Evolutionary conservation across 805 yeast species (phyloP), one percentile per base, ranked within the genome.

Genomic region (Nakazawaea anatomiae): DNA sequence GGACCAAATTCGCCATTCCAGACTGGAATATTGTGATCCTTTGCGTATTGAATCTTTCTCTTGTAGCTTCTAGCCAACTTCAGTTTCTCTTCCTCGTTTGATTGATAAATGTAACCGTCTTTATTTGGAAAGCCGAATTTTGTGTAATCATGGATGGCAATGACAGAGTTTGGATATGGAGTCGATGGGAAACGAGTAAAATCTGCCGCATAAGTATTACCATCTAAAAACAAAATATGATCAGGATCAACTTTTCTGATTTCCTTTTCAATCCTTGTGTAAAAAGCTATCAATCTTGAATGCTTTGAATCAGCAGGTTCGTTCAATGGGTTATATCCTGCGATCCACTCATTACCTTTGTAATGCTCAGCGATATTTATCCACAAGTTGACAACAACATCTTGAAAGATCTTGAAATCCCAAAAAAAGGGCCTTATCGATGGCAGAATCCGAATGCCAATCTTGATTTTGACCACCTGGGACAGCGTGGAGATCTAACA

Each of bases 1-100:
- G 80, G 79, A 35, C 81, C 79, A 59, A 76, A 74, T 60, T 76
- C 77, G 32, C 80, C 80, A 58, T 75, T 74, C 81, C 81, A 76
- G 18, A 76, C 78, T 2, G 81, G 79, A 8, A 75, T 77, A 11
- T 68, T 58, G 52, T 65, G 57, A 38, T 66, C 54, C 39, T 55
- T 57, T 71, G 72, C 72, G 59, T 66, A 73, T 54, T 73, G 73
- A 53, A 75, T 59, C 58, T 76, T 76, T 46, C 78, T 59, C 40
- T 68, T 60, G 57, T 73, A 76, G 55, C 68, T 74, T n/a, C 51
- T 49, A 50, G 63, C 55, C 49, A 76, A 55, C 57, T 68, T 71
- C 35, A 52, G 63, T 47, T 56, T 60, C 55, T 76, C 71, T 36
- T 60, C 72, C 1, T 49, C 63, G 9, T 68, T 57, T 25, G 76